Evolutionary conservation across 2,329 filamentous ascomycete genomes (phyloP), one percentile per base, ranked within the genome.

Genomic region (Apiospora saccharicola): DNA sequence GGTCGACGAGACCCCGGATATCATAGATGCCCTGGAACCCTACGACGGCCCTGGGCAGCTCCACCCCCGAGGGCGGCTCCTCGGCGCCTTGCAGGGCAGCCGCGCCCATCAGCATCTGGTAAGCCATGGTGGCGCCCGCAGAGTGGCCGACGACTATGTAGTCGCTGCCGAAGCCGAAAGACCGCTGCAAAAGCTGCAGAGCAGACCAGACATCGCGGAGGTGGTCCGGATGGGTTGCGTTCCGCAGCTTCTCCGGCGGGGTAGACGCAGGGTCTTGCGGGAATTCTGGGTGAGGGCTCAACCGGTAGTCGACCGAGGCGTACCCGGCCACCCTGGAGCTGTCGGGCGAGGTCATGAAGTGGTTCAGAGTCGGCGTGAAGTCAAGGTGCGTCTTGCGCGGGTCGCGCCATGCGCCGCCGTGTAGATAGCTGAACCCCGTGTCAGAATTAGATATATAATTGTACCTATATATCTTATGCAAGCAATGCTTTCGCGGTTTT

Each of bases 1-100:
- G 83, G 67, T 83, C 80, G 37, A 86, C 82, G 26, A 94, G 80
- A 0, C 85, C 85, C 10, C 84, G 84, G 13, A 94, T 80, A 77
- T 92, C 89, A 80, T 93, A 94, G 30, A 94, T 89, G 0, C 92
- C 92, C 71, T 88, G 88, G 26, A 93, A 81, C 46, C 90, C 87
- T 5, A 93, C 78, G n/a, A 93, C 81, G 4, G 86, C 88, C 3
- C 82, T 77, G 0, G 90, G 90, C 24, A 84, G 78, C 7, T 79
- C 81, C 4, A 83, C 78, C 12, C 75, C 75, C 4, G 57, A 68
- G 37, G 37, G 8, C 10, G 80, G 76, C 22, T 73, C 73, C 7
- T 73, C 51, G 22, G 72, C 37, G 61, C 75, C 68, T 71, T 72
- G 70, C 24, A 82, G 73, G 68, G 82, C 77, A 22, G 75, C 74